Percentiles rank a stretch among this genome's conserved stretches.
These are phyloP conservation scores for Hanseniaspora opuntiae DNA, from an alignment of 805 yeast genomes.

Conservation along the genomic window DNA sequence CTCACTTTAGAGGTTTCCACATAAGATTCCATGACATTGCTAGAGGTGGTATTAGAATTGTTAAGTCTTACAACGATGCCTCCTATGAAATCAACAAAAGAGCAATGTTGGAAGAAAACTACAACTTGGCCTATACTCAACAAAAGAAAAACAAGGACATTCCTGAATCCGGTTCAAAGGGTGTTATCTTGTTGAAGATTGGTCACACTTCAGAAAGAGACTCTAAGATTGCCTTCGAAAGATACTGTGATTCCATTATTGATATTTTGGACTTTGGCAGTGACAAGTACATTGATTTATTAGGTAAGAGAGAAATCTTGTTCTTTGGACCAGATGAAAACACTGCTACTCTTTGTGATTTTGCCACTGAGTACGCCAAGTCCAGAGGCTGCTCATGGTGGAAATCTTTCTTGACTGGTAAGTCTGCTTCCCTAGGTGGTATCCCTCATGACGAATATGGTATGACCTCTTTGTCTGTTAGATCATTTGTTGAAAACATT, in stretches of 20 bases:
- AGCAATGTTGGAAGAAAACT: conserved; percentile 88
- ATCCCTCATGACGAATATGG: conserved; percentile 97
- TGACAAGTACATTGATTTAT: conserved; percentile 71
- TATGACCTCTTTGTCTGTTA: conserved; percentile 89
- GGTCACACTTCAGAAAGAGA: conserved; percentile 57
- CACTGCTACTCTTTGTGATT: conserved; percentile 86
- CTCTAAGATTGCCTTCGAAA: conserved; percentile 75
- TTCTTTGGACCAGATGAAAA: conserved; percentile 99
- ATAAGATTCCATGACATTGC: conserved; percentile 94
- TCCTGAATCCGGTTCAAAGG: conserved; percentile 98
- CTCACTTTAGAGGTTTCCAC: conserved; percentile 94
- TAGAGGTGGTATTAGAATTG: conserved; percentile 95
- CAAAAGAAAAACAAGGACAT: conserved; percentile 95
- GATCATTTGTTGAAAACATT: conserved; percentile 78
- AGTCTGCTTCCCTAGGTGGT: conserved; percentile 83
- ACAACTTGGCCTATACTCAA: conserved; percentile 88
- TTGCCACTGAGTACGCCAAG: conserved; percentile 94
- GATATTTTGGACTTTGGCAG: conserved; percentile 67
- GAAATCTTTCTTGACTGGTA: conserved; percentile 97
- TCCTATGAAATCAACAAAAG: conserved; percentile 75
- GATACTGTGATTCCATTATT: conserved; percentile 80
- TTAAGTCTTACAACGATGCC: conserved; percentile 71
- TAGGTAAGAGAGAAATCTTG: conserved; percentile 73
- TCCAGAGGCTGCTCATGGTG: conserved; percentile 92
- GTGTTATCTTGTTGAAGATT: conserved; percentile 78